Conservation (phyloP, 805 yeast genomes). For the Saccharomycopsis malanga region DNA sequence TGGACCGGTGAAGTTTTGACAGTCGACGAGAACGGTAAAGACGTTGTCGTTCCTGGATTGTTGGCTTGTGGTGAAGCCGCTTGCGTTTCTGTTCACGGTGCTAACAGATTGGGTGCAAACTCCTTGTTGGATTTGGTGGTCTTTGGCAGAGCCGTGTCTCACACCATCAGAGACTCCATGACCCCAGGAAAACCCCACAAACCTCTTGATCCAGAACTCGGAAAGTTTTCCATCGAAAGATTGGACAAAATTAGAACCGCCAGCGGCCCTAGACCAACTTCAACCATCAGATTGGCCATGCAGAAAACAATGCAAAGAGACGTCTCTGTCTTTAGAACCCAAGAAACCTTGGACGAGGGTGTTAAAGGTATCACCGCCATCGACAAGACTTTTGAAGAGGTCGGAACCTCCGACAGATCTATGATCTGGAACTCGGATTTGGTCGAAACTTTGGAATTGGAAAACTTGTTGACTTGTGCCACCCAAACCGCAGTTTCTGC, state of each 20-base stretch:
- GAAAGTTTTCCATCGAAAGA: constrained; percentile 83
- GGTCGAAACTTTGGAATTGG: constrained; percentile 92
- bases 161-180: constrained; percentile 77
- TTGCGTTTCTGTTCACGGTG: constrained; percentile 98
- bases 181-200: constrained; percentile 85
- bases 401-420: constrained; percentile 88
- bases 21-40: constrained; percentile 79
- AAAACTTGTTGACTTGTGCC: constrained; percentile 95
- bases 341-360: constrained; percentile 87
- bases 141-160: constrained; percentile 97
- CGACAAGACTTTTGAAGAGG: constrained; percentile 65
- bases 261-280: constrained; percentile 72
- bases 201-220: constrained; percentile 78
- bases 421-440: constrained; percentile 99
- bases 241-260: constrained; percentile 85
- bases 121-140: constrained; percentile 94
- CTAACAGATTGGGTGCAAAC: constrained; percentile 98
- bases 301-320: constrained; percentile 95
- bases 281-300: constrained; percentile 86
- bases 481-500: constrained; percentile 93
- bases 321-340: constrained; percentile 94
- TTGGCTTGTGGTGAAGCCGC: constrained; percentile 99
- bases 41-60: constrained; percentile 85
- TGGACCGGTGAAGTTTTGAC: constrained; percentile 94
- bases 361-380: constrained; percentile 68